A percentile compares a stretch with the other conserved stretches of the same genome.
These are phyloP conservation scores for Epichloe baconii DNA, from an alignment of 2,329 filamentous ascomycete species.

Conservation along the genomic window DNA sequence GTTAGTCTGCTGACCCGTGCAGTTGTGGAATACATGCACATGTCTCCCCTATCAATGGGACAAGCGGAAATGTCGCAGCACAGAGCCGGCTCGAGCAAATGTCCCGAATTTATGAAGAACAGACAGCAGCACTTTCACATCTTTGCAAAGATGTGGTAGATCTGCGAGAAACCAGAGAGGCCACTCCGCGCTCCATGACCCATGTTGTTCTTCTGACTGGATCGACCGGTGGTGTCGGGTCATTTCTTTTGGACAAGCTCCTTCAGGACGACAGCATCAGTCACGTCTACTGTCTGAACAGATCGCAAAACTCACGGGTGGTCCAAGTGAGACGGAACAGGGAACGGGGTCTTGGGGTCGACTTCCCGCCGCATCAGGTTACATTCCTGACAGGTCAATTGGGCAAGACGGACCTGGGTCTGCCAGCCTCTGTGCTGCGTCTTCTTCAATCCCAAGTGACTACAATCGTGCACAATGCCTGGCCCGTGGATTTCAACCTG, in stretches of 20 bases:
- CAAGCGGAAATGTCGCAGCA: not conserved
- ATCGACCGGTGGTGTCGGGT: conserved; percentile 6
- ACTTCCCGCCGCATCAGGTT: not conserved
- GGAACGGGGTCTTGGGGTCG: not conserved
- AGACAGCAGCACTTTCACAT: not conserved
- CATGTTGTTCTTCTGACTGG: conserved; percentile 5
- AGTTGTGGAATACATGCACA: not conserved
- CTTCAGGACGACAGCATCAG: not conserved
- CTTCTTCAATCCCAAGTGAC: not conserved
- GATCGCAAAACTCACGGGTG: not conserved
- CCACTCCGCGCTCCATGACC: not conserved
- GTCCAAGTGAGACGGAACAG: not conserved
- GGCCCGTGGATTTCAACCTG: conserved; percentile 6
- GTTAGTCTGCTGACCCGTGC: not conserved
- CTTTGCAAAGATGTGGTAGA: not conserved
- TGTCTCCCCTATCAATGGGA: not conserved
- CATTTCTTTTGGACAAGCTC: conserved; percentile 4
- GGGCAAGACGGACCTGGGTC: not conserved
- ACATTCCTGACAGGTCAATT: conserved; percentile 3
- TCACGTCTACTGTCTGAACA: conserved; percentile 5
- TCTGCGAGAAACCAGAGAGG: not conserved
- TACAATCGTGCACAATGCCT: conserved; percentile 6
- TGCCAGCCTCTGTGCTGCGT: not conserved
- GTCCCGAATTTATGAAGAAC: not conserved
- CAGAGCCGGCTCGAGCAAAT: not conserved